These are phyloP conservation scores for Sporothrix humicola DNA, from an alignment of 2,329 filamentous ascomycete genomes.

Conservation along the genomic window DNA sequence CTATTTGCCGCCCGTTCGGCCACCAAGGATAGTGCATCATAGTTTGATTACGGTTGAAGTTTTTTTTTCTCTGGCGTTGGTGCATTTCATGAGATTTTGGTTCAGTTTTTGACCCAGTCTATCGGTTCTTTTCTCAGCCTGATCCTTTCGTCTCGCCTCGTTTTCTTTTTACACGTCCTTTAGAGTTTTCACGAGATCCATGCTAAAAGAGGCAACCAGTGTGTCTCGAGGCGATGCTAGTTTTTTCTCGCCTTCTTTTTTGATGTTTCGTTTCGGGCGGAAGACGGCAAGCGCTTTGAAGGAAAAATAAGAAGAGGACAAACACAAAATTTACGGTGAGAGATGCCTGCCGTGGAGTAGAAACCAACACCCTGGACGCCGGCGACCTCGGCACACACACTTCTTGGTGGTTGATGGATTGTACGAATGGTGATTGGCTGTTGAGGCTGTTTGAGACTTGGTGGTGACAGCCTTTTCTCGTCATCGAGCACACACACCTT, in stretches of 20 bases:
- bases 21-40: not conserved
- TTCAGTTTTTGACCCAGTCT: not conserved
- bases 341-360: not conserved
- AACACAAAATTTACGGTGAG: too few relatives aligned
- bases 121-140: not conserved
- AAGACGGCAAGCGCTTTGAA: not conserved
- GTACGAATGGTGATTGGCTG: not conserved
- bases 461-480: not conserved
- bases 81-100: not conserved
- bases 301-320: conserved; percentile 4
- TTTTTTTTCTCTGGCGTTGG: not conserved
- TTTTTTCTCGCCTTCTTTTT: not conserved
- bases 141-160: not conserved
- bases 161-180: not conserved
- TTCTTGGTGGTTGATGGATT: conserved; percentile 1
- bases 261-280: too few relatives aligned
- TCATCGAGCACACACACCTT: not conserved
- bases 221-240: not conserved
- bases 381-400: conserved; percentile 6
- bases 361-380: conserved; percentile 4
- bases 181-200: not conserved
- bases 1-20: conserved; percentile 15
- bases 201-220: not conserved
- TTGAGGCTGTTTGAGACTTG: not conserved
- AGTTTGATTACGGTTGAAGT: conserved; percentile 9